Evolutionary conservation across 1,284 basidiomycete genomes (phyloP).

Genomic region (Cutaneotrichosporon curvatum): DNA sequence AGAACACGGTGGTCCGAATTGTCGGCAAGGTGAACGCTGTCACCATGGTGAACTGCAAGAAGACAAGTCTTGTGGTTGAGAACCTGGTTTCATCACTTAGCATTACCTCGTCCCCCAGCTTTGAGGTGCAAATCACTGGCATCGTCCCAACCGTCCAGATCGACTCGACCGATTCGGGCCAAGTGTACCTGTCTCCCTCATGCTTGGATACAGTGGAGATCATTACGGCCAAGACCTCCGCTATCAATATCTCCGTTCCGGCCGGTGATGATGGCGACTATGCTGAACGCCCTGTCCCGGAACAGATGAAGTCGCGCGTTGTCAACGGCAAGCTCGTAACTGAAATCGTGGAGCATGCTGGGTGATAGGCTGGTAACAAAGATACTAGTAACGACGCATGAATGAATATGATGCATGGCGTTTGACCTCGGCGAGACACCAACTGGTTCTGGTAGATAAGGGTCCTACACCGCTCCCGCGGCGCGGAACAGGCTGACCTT

Average conservation of each 20-base stretch:
- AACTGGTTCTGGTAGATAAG: no score
- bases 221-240: slow-evolving; percentile 89
- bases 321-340: slow-evolving; percentile 80
- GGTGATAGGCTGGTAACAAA: slow-evolving; percentile 45
- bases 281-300: slow-evolving; percentile 82
- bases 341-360: slow-evolving; percentile 78
- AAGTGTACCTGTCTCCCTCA: slow-evolving; percentile 83
- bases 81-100: slow-evolving; percentile 84
- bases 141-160: slow-evolving; percentile 84
- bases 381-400: not conserved
- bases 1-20: slow-evolving; percentile 76
- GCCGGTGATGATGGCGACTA: slow-evolving; percentile 79
- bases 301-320: slow-evolving; percentile 87
- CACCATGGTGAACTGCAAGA: slow-evolving; percentile 81
- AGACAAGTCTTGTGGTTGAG: slow-evolving; percentile 82
- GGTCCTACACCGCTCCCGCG: slow-evolving; percentile 27
- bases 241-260: slow-evolving; percentile 86
- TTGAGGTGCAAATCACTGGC: slow-evolving; percentile 87
- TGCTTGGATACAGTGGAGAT: slow-evolving; percentile 71
- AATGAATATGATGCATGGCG: not conserved
- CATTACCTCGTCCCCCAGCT: slow-evolving; percentile 85
- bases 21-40: slow-evolving; percentile 96
- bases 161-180: slow-evolving; percentile 90
- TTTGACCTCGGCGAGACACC: no score
- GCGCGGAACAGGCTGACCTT: slow-evolving; percentile 57